Percentiles rank a stretch among this genome's conserved stretches.
Evolutionary conservation across 495 filamentous ascomycete genomes (phyloP).

Genomic region (Neohortaea acidophila): DNA sequence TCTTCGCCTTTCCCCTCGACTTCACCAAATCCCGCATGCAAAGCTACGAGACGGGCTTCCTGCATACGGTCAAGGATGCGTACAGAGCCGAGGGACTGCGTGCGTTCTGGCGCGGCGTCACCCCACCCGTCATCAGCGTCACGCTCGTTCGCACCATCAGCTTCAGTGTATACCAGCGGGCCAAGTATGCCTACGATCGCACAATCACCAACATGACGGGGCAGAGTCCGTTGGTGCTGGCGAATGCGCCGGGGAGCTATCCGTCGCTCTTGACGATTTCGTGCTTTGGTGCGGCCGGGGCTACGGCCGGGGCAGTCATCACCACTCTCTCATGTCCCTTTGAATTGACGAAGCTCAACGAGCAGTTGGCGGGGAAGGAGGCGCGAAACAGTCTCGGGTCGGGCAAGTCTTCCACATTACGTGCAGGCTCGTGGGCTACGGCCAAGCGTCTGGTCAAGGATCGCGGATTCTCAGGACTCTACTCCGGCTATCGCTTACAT

Average conservation of each 20-base stretch:
- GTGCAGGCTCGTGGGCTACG: conserved; percentile 67
- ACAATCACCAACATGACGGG: conserved; percentile 50
- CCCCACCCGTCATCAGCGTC: conserved; percentile 67
- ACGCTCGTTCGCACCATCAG: conserved; percentile 80
- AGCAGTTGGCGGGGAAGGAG: conserved; percentile 78
- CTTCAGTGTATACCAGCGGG: conserved; percentile 81
- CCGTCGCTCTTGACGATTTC: conserved; percentile 53
- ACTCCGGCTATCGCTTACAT: conserved; percentile 76
- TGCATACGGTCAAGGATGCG: conserved; percentile 33
- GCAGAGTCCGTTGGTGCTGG: conserved; percentile 52
- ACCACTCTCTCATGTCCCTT: conserved; percentile 84
- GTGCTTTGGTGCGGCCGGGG: conserved; percentile 65
- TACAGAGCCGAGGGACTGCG: conserved; percentile 55
- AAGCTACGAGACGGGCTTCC: conserved; percentile 30
- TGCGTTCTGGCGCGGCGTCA: conserved; percentile 62
- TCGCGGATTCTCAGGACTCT: conserved; percentile 62
- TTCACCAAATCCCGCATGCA: conserved; percentile 81
- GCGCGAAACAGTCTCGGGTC: conserved; percentile 33
- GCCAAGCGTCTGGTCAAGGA: conserved; percentile 64
- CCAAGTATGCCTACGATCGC: conserved; percentile 57
- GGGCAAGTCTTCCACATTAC: conserved; percentile 16
- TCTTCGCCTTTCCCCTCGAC: conserved; percentile 63
- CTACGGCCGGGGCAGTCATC: conserved; percentile 62
- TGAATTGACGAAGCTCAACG: conserved; percentile 83
- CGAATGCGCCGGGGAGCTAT: conserved; percentile 51